phyloP scores from a whole-genome alignment of 2,329 filamentous ascomycete genomes.

The Pseudogymnoascus sp. region DNA sequence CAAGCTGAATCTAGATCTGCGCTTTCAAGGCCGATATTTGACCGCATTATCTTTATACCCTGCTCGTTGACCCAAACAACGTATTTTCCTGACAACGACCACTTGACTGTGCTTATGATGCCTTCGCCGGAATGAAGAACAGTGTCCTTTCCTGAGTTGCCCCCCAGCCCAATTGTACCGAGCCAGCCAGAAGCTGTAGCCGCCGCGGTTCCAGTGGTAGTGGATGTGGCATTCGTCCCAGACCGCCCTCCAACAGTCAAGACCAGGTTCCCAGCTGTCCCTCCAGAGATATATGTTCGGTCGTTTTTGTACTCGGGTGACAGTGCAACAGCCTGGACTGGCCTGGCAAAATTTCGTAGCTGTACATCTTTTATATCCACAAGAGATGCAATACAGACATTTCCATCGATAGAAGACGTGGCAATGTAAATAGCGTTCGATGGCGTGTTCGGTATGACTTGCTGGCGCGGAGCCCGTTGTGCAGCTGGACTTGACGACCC shows the following conservation, averaged over 20 bases:
- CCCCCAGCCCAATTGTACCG: conserved; percentile 73
- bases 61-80: conserved; percentile 95
- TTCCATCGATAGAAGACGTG: conserved; percentile 89
- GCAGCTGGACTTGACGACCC: conserved; percentile 39
- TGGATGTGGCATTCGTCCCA: conserved; percentile 74
- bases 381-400: conserved; percentile 84
- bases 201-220: conserved; percentile 73
- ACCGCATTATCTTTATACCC: conserved; percentile 96
- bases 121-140: conserved; percentile 89
- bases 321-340: conserved; percentile 84
- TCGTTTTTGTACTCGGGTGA: conserved; percentile 92
- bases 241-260: conserved; percentile 73
- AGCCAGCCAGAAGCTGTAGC: conserved; percentile 86
- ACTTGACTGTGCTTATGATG: conserved; percentile 83
- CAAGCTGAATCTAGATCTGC: conserved; percentile 75
- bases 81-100: conserved; percentile 87
- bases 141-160: conserved; percentile 73
- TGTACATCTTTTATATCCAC: conserved; percentile 84
- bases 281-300: conserved; percentile 81
- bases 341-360: conserved; percentile 85
- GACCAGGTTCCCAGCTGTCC: conserved; percentile 78
- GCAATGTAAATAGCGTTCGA: conserved; percentile 91
- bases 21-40: conserved; percentile 70
- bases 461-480: conserved; percentile 44
- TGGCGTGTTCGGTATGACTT: conserved; percentile 60